phyloP scores from a whole-genome alignment of 1,284 basidiomycete species.

The Puccinia sorghi region DNA sequence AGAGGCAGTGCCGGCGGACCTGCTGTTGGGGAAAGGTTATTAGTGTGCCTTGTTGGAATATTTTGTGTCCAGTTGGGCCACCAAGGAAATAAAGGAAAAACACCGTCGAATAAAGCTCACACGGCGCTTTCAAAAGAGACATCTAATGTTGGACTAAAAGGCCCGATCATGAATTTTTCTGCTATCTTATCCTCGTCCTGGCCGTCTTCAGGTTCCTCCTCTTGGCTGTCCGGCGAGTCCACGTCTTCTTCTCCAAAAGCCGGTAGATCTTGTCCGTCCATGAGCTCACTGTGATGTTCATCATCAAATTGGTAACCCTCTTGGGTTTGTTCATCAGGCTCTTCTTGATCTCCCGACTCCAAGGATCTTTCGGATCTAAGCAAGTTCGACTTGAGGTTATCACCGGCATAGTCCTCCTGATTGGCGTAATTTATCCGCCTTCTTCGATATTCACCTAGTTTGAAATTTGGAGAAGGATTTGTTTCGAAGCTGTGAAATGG shows the following conservation, averaged over 20 bases:
- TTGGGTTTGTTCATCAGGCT: background rate
- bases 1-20: constrained; percentile 40
- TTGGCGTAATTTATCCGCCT: background rate
- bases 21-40: background rate
- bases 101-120: constrained; percentile 15
- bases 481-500: constrained; percentile 31
- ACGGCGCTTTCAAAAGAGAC: constrained; percentile 33
- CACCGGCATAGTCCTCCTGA: background rate
- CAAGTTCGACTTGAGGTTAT: background rate
- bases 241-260: background rate
- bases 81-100: background rate
- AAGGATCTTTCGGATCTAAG: background rate
- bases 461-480: constrained; percentile 24
- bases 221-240: background rate
- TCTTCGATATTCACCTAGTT: background rate
- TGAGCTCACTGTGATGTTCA: background rate
- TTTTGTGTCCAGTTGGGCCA: background rate
- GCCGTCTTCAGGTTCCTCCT: too few species aligned
- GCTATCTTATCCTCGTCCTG: background rate
- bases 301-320: background rate
- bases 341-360: background rate
- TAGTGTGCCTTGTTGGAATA: constrained; percentile 22
- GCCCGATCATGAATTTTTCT: constrained; percentile 18
- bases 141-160: constrained; percentile 30
- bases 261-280: constrained; percentile 6